Base-by-base conservation (phyloP, 805 yeast species). In the Yamadazyma endophytica region DNA sequence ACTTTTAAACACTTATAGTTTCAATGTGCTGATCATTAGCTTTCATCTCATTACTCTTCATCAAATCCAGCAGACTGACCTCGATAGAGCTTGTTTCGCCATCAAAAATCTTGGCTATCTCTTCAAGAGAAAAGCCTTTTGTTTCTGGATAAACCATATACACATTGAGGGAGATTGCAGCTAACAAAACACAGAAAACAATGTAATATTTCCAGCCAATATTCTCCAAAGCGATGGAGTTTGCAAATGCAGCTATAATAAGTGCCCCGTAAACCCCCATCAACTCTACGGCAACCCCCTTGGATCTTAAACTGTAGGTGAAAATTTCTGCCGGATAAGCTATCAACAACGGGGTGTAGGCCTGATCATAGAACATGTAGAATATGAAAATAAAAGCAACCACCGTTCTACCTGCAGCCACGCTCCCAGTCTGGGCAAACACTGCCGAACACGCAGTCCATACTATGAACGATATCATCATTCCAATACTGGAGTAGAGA, bases 91-190 rank as follows among this genome's bases (percentile, higher is more conserved):
- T 21, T 15, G 25, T 21, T 6, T n/a, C 26, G 15, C 40, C 40
- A 17, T 40, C 62, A 29, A 57, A 56, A 13, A 49, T 52, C 37
- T 41, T 41, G 9, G 59, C 54, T n/a, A 55, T 56, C 31, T 56
- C 63, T 33, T 56, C 61, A 39, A 56, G 49, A 6, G 60, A 49
- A 41, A 48, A 50, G 5, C 63, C 61, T 13, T 49, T 48, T 9
- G 63, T 57, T 34, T 57, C 61, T 7, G 53, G 54, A 35, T 46
- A 54, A 26, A 45, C 39, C 42, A 54, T 46, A 30, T 44, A 43
- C 21, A 45, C 49, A 17, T 37, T 41, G 40, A 63, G 50, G 40
- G 50, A 52, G 21, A 55, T 52, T 18, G 56, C 36, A 7, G 46
- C 39, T 28, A 58, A 46, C 42, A 48, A 59, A 13, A 52, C 50